Evolutionary conservation across 2,329 filamentous ascomycete genomes (phyloP).

Genomic region (Colletotrichum brevisporum): DNA sequence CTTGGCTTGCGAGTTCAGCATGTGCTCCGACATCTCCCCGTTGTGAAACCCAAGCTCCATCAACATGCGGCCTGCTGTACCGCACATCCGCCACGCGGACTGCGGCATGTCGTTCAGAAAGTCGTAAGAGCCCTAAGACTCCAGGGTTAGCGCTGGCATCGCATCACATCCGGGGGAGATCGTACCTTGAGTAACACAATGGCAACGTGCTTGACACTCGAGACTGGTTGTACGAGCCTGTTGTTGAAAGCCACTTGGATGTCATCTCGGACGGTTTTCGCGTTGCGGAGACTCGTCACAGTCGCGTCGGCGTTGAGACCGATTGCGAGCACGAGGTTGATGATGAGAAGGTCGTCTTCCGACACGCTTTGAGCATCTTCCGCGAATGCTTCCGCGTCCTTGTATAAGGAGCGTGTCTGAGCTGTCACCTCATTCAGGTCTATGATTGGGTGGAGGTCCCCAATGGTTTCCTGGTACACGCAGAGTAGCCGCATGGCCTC

Average conservation of each 20-base stretch:
- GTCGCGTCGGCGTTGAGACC: constrained; percentile 35
- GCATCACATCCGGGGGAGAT: not conserved
- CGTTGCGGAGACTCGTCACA: not conserved
- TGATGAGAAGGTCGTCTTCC: constrained; percentile 34
- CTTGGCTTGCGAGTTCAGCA: constrained; percentile 23
- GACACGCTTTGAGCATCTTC: not conserved
- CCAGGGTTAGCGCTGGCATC: not conserved
- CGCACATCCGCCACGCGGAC: constrained; percentile 48
- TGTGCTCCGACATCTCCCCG: constrained; percentile 44
- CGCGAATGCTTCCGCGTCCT: not conserved
- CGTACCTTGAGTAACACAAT: constrained; percentile 5
- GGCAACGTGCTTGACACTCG: not conserved
- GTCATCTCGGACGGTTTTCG: not conserved
- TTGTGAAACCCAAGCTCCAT: constrained; percentile 49
- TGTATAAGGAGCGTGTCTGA: not conserved
- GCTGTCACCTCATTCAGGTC: not conserved
- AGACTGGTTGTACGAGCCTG: not conserved
- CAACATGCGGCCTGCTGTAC: constrained; percentile 45
- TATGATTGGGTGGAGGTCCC: constrained; percentile 1
- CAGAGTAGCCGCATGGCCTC: not conserved
- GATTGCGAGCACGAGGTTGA: constrained; percentile 37
- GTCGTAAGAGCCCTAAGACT: constrained; percentile 42
- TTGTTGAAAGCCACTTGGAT: not conserved
- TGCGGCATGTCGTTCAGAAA: constrained; percentile 45
- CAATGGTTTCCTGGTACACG: not conserved